These are phyloP conservation scores for Sungouiozyma intestinalis DNA, from an alignment of 805 yeast species.

Conservation along the genomic window DNA sequence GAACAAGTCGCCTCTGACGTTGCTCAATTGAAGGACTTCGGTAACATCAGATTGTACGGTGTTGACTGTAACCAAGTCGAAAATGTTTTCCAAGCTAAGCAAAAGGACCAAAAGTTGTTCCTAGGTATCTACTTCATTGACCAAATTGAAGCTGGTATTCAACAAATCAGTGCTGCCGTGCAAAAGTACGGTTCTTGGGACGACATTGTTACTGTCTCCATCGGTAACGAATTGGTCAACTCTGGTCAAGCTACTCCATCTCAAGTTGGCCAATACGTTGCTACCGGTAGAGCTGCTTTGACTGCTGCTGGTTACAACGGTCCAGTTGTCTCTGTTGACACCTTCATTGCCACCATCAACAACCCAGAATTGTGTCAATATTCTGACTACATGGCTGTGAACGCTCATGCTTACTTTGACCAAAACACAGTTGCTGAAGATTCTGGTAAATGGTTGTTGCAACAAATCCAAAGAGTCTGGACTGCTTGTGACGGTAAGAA, in stretches of 20 bases:
- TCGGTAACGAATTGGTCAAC: conserved; percentile 98
- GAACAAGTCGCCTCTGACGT: conserved; percentile 51
- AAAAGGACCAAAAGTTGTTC: conserved; percentile 55
- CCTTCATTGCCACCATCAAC: conserved; percentile 88
- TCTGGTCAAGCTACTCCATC: conserved; percentile 61
- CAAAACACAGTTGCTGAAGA: conserved; percentile 63
- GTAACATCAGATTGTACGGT: conserved; percentile 70
- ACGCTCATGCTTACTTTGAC: conserved; percentile 97
- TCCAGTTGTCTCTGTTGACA: conserved; percentile 89
- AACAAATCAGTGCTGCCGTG: conserved; percentile 50
- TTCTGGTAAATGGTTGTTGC: conserved; percentile 85
- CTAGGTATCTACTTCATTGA: conserved; percentile 60
- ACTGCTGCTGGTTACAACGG: conserved; percentile 80
- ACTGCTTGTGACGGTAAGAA: conserved; percentile 70
- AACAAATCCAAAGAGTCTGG: conserved; percentile 86
- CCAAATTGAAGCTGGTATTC: conserved; percentile 43
- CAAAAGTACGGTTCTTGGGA: conserved; percentile 64
- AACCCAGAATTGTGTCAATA: conserved; percentile 84
- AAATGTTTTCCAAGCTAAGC: conserved; percentile 58
- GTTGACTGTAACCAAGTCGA: conserved; percentile 77
- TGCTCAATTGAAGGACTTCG: conserved; percentile 40
- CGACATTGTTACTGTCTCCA: conserved; percentile 64
- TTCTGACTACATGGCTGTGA: conserved; percentile 92
- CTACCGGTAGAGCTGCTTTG: conserved; percentile 62
- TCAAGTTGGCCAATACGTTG: conserved; percentile 57